These are phyloP conservation scores for Trichomonas vaginalis DNA, from an alignment of 208 protist species.

Conservation along the genomic window DNA sequence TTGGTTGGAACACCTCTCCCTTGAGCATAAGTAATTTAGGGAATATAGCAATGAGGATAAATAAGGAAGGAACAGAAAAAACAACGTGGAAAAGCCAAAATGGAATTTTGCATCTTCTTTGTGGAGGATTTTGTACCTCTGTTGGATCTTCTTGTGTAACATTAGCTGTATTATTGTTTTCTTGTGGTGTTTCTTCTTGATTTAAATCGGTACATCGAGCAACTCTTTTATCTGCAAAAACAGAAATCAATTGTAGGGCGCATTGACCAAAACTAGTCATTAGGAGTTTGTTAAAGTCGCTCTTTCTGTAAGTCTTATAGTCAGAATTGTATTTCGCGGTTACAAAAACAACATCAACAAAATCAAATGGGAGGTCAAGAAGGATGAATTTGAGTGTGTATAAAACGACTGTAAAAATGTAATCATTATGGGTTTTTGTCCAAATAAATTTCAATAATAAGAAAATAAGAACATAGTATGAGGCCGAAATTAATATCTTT, in stretches of 20 bases:
- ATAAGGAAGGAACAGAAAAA: background rate
- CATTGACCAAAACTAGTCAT: background rate
- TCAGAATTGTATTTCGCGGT: background rate
- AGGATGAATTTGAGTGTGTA: background rate
- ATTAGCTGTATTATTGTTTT: background rate
- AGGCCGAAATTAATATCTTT: background rate
- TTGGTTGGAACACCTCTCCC: background rate
- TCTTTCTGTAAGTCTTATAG: background rate
- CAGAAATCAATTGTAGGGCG: background rate
- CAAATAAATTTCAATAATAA: background rate
- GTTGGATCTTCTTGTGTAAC: background rate
- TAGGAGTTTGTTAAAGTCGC: background rate
- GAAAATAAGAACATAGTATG: background rate
- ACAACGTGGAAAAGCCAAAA: background rate
- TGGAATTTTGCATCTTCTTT: background rate
- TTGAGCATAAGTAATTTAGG: background rate
- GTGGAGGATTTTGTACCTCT: background rate
- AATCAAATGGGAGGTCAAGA: background rate
- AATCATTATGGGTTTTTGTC: background rate
- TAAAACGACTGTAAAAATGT: background rate
- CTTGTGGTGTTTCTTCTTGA: background rate
- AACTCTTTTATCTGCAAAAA: background rate
- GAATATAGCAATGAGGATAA: background rate
- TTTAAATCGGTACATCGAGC: background rate
- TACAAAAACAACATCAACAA: background rate